Conservation (phyloP, 345 rosid genomes). For the Lumnitzera littorea region DNA sequence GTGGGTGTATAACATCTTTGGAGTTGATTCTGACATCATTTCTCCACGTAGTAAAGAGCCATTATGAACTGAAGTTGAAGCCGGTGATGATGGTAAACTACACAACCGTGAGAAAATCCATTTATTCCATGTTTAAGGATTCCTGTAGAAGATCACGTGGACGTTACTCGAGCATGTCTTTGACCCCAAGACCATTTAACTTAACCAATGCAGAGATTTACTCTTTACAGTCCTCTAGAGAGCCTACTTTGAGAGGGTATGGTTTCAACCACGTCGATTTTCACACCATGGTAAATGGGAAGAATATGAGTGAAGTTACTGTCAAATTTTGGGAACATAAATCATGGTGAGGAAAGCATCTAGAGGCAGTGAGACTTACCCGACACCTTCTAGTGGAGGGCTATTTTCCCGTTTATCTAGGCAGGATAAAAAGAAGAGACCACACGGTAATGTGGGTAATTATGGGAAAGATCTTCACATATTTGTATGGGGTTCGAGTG, state of each 20-base stretch:
- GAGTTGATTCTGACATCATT: constrained; percentile 59
- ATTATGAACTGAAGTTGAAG: constrained; percentile 52
- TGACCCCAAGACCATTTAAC: constrained; percentile 69
- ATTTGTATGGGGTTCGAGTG: constrained; percentile 97
- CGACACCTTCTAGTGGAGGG: constrained; percentile 62
- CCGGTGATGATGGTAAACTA: constrained; percentile 63
- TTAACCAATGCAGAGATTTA: constrained; percentile 71
- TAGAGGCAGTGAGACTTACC: constrained; percentile 24
- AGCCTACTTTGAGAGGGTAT: constrained; percentile 62
- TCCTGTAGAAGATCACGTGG: constrained; percentile 58
- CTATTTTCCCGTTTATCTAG: constrained; percentile 47
- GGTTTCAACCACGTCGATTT: constrained; percentile 66
- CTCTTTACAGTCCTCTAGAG: constrained; percentile 60
- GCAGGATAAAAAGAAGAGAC: constrained; percentile 29
- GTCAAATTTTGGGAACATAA: constrained; percentile 51
- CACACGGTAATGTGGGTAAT: constrained; percentile 12
- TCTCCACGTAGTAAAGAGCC: constrained; percentile 70
- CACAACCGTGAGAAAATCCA: constrained; percentile 65
- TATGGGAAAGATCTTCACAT: constrained; percentile 85
- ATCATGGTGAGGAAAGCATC: constrained; percentile 45
- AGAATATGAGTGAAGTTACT: constrained; percentile 33
- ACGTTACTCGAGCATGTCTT: constrained; percentile 49
- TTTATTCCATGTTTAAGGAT: constrained; percentile 55
- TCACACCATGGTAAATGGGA: constrained; percentile 51
- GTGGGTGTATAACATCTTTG: constrained; percentile 56